Conservation (phyloP, 495 filamentous ascomycete species). For the Parathielavia hyrcaniae region DNA sequence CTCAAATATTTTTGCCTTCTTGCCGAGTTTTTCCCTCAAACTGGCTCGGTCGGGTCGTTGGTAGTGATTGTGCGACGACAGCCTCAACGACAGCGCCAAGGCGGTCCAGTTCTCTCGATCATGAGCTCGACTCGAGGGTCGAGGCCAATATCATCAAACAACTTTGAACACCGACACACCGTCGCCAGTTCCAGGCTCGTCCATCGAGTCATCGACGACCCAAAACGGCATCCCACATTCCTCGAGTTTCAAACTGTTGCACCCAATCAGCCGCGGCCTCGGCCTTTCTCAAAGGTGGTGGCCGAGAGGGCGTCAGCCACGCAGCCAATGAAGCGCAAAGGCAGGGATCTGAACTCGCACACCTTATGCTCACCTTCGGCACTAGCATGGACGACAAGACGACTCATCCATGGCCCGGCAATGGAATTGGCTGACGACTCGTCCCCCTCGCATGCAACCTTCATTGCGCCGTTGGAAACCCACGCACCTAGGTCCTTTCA, state of each 20-base stretch:
- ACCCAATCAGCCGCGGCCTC: conserved; percentile 27
- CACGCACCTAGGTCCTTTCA: neutral
- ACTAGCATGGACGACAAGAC: conserved; percentile 27
- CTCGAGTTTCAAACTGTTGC: conserved; percentile 14
- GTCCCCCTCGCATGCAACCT: conserved; percentile 19
- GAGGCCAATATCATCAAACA: neutral
- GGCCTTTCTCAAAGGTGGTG: conserved; percentile 28
- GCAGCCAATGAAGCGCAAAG: conserved; percentile 35
- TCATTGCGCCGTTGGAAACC: conserved; percentile 24
- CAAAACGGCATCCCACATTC: conserved; percentile 25
- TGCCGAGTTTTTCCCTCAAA: neutral
- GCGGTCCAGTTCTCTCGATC: neutral
- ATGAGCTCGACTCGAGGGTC: neutral
- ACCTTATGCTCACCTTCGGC: conserved; percentile 34
- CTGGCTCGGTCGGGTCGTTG: neutral
- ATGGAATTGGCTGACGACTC: conserved; percentile 20
- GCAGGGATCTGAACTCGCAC: conserved; percentile 33
- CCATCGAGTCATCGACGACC: conserved; percentile 7
- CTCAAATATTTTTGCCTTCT: no score
- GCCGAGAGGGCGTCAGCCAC: conserved; percentile 28
- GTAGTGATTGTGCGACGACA: conserved; percentile 8
- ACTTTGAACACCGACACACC: neutral
- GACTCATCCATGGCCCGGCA: conserved; percentile 27
- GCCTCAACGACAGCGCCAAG: neutral
- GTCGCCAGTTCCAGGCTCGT: conserved; percentile 6